Base-by-base conservation (phyloP, 2,329 filamentous ascomycete genomes). In the Lachnum nothofagi region DNA sequence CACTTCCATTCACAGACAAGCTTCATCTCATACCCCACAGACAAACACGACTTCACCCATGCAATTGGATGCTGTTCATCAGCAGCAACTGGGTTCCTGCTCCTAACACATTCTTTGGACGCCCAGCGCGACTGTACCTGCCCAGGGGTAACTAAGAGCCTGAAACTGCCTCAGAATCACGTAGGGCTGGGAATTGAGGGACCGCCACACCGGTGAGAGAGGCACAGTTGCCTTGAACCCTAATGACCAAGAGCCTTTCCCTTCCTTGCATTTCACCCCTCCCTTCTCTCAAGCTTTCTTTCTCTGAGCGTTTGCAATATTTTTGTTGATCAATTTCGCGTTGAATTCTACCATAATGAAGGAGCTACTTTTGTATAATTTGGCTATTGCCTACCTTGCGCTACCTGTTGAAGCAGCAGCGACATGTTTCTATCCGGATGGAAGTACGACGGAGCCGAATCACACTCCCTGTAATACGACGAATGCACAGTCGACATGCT, bases 391-490 rank as follows among this genome's bases (percentile, higher is more conserved):
- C n/a, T 34, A 6, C 5, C n/a, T 34, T 34, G 31, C 31, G 5
- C 19, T 39, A 23, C 4, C 22, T 2, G 17, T 17, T 20, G 46
- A 33, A 12, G 16, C 40, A 29, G 9, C 33, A 41, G n/a, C 23
- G 20, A 41, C 22, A 31, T 55, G 52, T 33, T 52, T 38, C 22
- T 55, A 52, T 35, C 52, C 52, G 5, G 52, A 55, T 43, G 54
- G 54, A 7, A 42, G 23, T 4, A 56, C 54, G 0, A 46, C 45
- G 8, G 51, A 52, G 7, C 44, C 51, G 14, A 50, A 38, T 20
- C 51, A 56, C 31, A 20, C n/a, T 5, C 54, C 54, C 5, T 56
- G 54, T 29, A 56, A 56, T 24, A n/a, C 35, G 19, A 54, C 54
- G 12, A 34, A 50, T 1, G 23, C 33, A 6, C 22, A 25, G 12